Evolutionary conservation across 2,329 filamentous ascomycete species (phyloP), one percentile per base, ranked within the genome.

Genomic region (Ceratocystis lukuohia): DNA sequence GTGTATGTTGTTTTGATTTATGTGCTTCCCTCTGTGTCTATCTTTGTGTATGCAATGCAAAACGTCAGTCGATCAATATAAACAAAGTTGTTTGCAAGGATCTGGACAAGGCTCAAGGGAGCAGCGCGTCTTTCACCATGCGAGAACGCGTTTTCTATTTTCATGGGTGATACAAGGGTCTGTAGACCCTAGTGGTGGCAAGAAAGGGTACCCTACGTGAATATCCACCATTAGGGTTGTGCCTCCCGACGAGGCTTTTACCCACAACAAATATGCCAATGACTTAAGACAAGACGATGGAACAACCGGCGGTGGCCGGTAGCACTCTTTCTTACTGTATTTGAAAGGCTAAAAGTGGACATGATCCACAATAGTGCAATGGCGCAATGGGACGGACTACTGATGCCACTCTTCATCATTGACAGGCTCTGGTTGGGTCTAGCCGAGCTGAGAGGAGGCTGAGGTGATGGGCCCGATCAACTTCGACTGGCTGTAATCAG

Each of bases 291-390:
- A 48, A 3, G 22, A 53, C 20, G 7, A 25, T 25, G 20, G 48
- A 28, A 33, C 20, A 59, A 37, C 25, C 8, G 3, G 56, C 53
- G 12, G 4, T 7, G 25, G 28, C 17, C 25, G 15, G 53, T 25
- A 17, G n/a, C 5, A 48, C 61, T 61, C 41, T 37, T 41, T 15
- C 37, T 41, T 15, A 41, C n/a, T 57, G 12, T 28, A n/a, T 59
- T n/a, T n/a, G 20, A n/a, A 30, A 8, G 17, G 12, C 17, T 3
- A 46, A 44, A 25, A 61, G 64, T 61, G 64, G 50, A 33, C 20
- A 6, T 44, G 53, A 65, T 61, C 64, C 53, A 28, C 62, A 53
- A 64, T 67, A 50, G 65, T 15, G 37, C 62, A 53, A 67, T 67
- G 50, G 65, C 65, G 65, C 62, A 67, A 67, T 67, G 50, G 45